phyloP scores from a whole-genome alignment of 169 alveolate genomes.

The Cryptosporidium sp. region DNA sequence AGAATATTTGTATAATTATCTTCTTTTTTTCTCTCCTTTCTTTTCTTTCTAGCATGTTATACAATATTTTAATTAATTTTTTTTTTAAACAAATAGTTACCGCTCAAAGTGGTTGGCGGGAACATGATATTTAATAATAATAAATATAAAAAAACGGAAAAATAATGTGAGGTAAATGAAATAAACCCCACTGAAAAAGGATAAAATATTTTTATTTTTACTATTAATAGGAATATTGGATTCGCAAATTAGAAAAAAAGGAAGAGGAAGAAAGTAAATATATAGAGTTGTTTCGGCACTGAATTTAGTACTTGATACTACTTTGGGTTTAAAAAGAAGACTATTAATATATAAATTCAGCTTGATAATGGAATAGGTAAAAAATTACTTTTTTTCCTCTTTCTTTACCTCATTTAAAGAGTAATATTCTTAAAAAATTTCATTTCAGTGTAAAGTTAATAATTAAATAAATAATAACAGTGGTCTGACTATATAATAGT shows the following conservation, averaged over 20 bases:
- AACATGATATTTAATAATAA: background rate
- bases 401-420: background rate
- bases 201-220: background rate
- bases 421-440: background rate
- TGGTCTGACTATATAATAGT: background rate
- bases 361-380: background rate
- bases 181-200: constrained; percentile 10
- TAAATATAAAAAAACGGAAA: background rate
- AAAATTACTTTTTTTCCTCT: background rate
- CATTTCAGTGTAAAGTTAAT: background rate
- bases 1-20: background rate
- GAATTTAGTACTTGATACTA: background rate
- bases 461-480: background rate
- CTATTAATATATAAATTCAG: background rate
- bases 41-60: background rate
- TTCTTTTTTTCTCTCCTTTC: background rate
- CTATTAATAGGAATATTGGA: background rate
- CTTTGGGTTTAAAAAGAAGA: background rate
- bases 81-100: background rate
- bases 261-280: background rate
- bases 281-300: background rate
- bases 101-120: background rate
- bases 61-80: background rate
- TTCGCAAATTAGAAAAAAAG: background rate
- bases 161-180: constrained; percentile 11